Percentiles rank a stretch among this genome's conserved stretches.
These are phyloP conservation scores for Westerdykella sp. DNA, from an alignment of 2,329 filamentous ascomycete species.

Conservation along the genomic window DNA sequence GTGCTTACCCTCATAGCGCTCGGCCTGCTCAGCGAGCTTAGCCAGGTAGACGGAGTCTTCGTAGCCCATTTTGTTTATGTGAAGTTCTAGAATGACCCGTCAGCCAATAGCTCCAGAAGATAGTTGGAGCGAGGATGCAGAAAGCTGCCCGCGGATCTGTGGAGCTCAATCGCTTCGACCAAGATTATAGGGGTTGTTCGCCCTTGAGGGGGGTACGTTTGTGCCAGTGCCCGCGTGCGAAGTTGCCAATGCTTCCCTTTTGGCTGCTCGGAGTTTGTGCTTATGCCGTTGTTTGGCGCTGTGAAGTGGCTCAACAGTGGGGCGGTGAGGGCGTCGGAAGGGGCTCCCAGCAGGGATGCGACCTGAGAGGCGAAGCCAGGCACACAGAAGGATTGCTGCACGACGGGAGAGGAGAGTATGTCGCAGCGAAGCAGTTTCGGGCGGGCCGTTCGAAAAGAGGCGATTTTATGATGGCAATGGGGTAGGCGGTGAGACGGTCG, in stretches of 20 bases:
- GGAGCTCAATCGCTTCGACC: not conserved
- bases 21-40: constrained; percentile 99
- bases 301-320: constrained; percentile 10
- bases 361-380: constrained; percentile 13
- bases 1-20: constrained; percentile 90
- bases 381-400: not conserved
- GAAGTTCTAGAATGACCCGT: constrained; percentile 26
- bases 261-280: not conserved
- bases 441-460: constrained; percentile 9
- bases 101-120: constrained; percentile 6
- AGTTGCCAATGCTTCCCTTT: not conserved
- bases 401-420: not conserved
- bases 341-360: constrained; percentile 19
- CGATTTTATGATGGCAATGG: constrained; percentile 15
- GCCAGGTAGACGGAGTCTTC: constrained; percentile 99
- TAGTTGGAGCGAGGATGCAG: not conserved
- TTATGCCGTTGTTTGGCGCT: constrained; percentile 12
- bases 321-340: constrained; percentile 23
- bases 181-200: not conserved
- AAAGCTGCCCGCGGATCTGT: not conserved
- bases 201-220: not conserved
- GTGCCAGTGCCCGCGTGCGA: not conserved
- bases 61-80: constrained; percentile 75
- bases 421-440: constrained; percentile 5
- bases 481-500: constrained; percentile 15